Evolutionary conservation across 305 asterid genomes (phyloP), one percentile per base, ranked within the genome.

Genomic region (Fraxinus albicans): DNA sequence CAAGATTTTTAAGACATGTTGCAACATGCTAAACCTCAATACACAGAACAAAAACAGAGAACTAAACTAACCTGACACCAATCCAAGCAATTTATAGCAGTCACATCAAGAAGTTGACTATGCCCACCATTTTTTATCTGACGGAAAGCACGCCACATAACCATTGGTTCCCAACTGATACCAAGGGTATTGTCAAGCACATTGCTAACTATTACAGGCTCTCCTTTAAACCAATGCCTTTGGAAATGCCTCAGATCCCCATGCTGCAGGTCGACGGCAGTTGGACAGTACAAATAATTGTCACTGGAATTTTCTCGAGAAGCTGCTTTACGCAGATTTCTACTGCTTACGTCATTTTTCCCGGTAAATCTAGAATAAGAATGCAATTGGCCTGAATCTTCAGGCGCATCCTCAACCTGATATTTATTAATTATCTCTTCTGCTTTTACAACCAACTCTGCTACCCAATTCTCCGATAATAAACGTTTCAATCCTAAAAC

Each of bases 101-200:
- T 53, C 80, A 93, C 93, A 42, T 91, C 88, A 82, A 90, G 88
- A 69, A 86, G 91, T 44, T 27, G 36, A 36, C 82, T 80, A 50
- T 91, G 90, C 1, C 89, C 90, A 19, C 50, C 7, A 38, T 87
- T 86, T 83, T 83, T 89, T 53, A 85, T 82, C 82, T 92, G 95
- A 42, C 96, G 91, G 77, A 87, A 85, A 36, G 97, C 97, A 78
- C 97, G 94, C 96, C 95, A 91, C 97, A 93, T 92, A 76, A 93
- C 97, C 97, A 91, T 92, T 34, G 97, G 97, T 67, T 93, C 97
- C 97, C 97, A 93, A 84, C 97, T 93, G 86, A 92, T 80, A 42
- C 97, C 97, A 73, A 79, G 79, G 1, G 94, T 88, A 47, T 90
- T 90, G 79, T 80, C 93, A 77, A 92, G 93, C 82, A 91, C 94